A percentile compares a stretch with the other conserved stretches of the same genome.
These are phyloP conservation scores for Adenanthera pavonina DNA, from an alignment of 306 rosid genomes.

Conservation along the genomic window DNA sequence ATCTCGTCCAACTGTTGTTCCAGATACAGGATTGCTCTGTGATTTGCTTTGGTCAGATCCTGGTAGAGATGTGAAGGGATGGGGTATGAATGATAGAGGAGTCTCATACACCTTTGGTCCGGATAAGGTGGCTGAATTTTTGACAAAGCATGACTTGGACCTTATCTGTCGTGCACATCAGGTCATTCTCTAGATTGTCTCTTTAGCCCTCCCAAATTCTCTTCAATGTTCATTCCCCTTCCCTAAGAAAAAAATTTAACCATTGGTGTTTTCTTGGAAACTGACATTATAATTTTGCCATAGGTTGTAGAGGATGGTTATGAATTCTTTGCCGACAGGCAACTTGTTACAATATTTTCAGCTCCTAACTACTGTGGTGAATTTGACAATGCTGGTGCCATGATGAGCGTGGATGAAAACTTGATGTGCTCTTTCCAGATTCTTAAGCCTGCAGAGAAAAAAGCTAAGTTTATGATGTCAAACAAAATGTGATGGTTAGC, in stretches of 20 bases:
- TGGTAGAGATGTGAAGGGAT: slow-evolving; percentile 27
- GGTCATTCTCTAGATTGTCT: slow-evolving; percentile 11
- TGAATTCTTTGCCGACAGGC: slow-evolving; percentile 31
- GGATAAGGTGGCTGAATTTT: slow-evolving; percentile 28
- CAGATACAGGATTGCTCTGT: slow-evolving; percentile 28
- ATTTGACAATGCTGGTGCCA: slow-evolving; percentile 30
- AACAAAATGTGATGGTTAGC: slow-evolving; percentile 29
- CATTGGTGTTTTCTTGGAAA: background rate
- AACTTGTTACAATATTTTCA: slow-evolving; percentile 25
- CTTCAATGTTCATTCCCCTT: slow-evolving; percentile 24
- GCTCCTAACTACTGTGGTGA: slow-evolving; percentile 33
- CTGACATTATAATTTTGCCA: slow-evolving; percentile 3
- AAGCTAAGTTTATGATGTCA: slow-evolving; percentile 15
- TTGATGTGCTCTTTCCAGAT: slow-evolving; percentile 31
- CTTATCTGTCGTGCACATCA: slow-evolving; percentile 28
- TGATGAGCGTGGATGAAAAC: slow-evolving; percentile 30
- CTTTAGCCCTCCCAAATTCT: background rate
- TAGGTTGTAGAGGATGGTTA: slow-evolving; percentile 30
- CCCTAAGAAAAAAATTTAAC: background rate
- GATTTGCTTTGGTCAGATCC: slow-evolving; percentile 31
- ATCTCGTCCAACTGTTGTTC: slow-evolving; percentile 16
- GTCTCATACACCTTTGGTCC: slow-evolving; percentile 33
- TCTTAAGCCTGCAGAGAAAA: slow-evolving; percentile 26
- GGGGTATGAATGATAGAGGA: slow-evolving; percentile 31
- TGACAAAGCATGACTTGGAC: slow-evolving; percentile 29